Evolutionary conservation across 495 filamentous ascomycete species (phyloP), one percentile per base, ranked within the genome.

Genomic region (Penicillium steckii): DNA sequence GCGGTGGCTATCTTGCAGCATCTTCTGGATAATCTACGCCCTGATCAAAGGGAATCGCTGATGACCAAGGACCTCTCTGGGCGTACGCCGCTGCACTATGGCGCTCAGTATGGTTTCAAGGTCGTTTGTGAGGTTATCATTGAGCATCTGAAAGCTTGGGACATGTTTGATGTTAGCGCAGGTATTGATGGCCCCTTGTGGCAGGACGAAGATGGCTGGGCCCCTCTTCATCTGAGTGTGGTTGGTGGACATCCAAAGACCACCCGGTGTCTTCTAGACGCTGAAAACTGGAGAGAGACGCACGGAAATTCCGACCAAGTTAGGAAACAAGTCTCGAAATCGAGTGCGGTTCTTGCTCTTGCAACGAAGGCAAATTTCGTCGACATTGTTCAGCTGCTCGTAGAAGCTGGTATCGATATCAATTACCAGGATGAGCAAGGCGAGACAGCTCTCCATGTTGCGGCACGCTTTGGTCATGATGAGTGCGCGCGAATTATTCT

Each of bases 391-490:
- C 80, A 84, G 60, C 77, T 96, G 52, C 75, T 98, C 21, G 90
- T 97, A 4, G 85, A 95, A 48, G 91, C 94, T 1, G 91, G 91
- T 1, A 88, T 96, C 2, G 90, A 96, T 60, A 85, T 96, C 67
- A 95, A 98, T 65, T 94, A 91, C 74, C 91, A 92, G 66, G 91
- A 97, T 63, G 83, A 88, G 49, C 86, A 89, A 37, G 93, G 93
- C n/a, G 95, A 97, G 71, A 91, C 91, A 25, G 91, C 92, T 3
- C 68, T 98, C 35, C 95, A 98, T 64, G 80, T 96, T 62, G 92
- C 94, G 12, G 95, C 95, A 21, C 84, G 91, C 27, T 92, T 91
- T 63, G 91, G 89, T 10, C 89, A 95, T 61, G 79, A 80, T 29
- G 78, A 91, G 45, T 97, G 94, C 60, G 89, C 87, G 1, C 78